Evolutionary conservation across 192 early-diverging fungal genomes (phyloP).

Genomic region (Coemansia brasiliensis): DNA sequence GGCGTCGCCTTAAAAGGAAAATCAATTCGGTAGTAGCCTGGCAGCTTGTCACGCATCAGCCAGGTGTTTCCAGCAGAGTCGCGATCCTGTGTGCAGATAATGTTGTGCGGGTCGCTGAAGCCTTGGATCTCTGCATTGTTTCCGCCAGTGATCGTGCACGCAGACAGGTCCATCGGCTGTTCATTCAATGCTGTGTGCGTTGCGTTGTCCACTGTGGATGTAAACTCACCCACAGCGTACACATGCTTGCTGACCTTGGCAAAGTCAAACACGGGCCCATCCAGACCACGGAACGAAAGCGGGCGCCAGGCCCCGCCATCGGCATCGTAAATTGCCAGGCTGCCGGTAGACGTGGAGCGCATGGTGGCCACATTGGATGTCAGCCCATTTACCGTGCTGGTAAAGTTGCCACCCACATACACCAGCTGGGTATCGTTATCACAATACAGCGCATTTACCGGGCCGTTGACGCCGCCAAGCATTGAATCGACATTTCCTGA

Average conservation of each 20-base stretch:
- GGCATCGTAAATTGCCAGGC: constrained; percentile 34
- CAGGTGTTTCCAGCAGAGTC: constrained; percentile 59
- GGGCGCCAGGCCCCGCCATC: constrained; percentile 51
- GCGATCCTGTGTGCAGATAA: constrained; percentile 45
- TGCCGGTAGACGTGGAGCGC: constrained; percentile 32
- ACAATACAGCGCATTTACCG: constrained; percentile 51
- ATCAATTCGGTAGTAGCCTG: constrained; percentile 66
- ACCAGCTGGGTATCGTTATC: constrained; percentile 38
- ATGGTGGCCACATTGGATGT: constrained; percentile 26
- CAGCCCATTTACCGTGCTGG: constrained; percentile 27
- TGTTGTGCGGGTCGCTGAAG: constrained; percentile 51
- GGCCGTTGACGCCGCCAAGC: constrained; percentile 44
- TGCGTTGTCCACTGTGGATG: constrained; percentile 64
- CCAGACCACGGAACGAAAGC: constrained; percentile 67
- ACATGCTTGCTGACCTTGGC: constrained; percentile 53
- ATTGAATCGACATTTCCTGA: constrained; percentile 34
- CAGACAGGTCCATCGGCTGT: constrained; percentile 56
- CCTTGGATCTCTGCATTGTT: constrained; percentile 49
- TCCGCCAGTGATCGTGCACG: constrained; percentile 54
- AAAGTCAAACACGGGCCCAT: constrained; percentile 67
- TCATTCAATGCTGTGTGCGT: constrained; percentile 47
- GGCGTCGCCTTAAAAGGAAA: constrained; percentile 61
- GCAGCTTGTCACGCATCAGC: constrained; percentile 68
- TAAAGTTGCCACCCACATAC: constrained; percentile 55
- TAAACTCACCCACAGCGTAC: constrained; percentile 70